These are phyloP conservation scores for Termitomyces sp. DNA, from an alignment of 768 basidiomycete species.

Conservation along the genomic window DNA sequence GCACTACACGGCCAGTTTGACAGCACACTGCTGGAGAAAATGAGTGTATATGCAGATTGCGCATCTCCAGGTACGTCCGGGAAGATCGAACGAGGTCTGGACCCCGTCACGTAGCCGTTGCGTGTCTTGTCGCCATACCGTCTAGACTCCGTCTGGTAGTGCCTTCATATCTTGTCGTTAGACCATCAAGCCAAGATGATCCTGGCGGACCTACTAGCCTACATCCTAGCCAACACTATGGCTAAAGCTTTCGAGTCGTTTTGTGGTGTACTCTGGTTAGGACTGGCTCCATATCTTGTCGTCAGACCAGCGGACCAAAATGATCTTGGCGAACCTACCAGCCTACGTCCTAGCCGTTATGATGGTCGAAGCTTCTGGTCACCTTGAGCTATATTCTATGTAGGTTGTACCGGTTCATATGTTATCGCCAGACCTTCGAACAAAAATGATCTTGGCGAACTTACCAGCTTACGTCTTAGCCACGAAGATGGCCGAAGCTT, in stretches of 20 bases:
- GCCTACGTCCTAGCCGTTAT: not conserved
- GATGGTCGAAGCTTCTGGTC: not conserved
- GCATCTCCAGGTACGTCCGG: not conserved
- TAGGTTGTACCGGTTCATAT: not conserved
- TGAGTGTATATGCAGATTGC: not conserved
- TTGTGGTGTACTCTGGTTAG: not conserved
- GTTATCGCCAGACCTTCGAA: not conserved
- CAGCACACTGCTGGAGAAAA: not conserved
- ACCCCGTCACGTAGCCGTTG: not conserved
- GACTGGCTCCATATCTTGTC: not conserved
- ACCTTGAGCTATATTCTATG: not conserved
- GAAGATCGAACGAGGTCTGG: not conserved
- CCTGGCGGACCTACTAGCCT: not conserved
- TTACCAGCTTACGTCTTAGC: not conserved
- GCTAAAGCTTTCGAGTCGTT: not conserved
- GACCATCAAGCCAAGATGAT: not conserved
- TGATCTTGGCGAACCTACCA: not conserved
- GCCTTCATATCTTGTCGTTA: not conserved
- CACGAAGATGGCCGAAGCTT: no score
- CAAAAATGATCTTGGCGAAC: not conserved
- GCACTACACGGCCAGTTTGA: not conserved
- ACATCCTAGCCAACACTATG: not conserved
- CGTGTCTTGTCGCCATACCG: not conserved
- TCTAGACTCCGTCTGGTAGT: not conserved
- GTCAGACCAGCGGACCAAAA: not conserved